Evolutionary conservation across 139 green algal genomes (phyloP), one percentile per base, ranked within the genome.

Genomic region (Auxenochlorella pyrenoidosa): DNA sequence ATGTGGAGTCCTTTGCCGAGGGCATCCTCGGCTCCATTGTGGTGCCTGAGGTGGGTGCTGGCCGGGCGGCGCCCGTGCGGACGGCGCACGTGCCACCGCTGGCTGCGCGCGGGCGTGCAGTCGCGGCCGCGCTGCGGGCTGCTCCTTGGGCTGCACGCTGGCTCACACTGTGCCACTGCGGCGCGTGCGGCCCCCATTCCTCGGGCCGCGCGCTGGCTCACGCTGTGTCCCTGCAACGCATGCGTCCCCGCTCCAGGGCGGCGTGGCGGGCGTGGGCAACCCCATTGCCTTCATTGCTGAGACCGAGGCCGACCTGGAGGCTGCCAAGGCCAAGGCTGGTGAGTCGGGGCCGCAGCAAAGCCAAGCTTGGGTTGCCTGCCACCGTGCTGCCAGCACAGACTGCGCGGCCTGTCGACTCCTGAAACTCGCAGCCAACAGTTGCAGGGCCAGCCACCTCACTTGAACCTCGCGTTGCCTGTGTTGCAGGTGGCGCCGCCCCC

Each of bases 231-330:
- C 18, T 24, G 54, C 13, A 8, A 13, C 16, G 54, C 16, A 18
- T 12, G 6, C 12, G 47, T 58, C 6, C 12, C 8, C 12, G 54
- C 54, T 63, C 15, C 54, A 63, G 75, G 96, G 97, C 65, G 97
- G 96, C 86, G 90, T 95, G 32, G 98, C 98, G 24, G 93, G 88
- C 75, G 98, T 99, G 28, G 98, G 98, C 44, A 92, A 92, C 6
- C 83, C 98, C 40, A 99, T 99, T 82, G 98, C 94, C 30, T 98
- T 96, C 87, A 94, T 99, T 24, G 98, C 97, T 13, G 98, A 99
- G 89, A 97, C 92, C 6, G 97, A 99, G 84, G 97, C 92, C 22
- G 98, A 99, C 63, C 77, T 99, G 26, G 94, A 94, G n/a, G 96
- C 95, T 18, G 97, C 98, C 68, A 98, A 99, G 94, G 93, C 93